These are phyloP conservation scores for Plenodomus biglobosus DNA, from an alignment of 2,329 filamentous ascomycete genomes.

Conservation along the genomic window DNA sequence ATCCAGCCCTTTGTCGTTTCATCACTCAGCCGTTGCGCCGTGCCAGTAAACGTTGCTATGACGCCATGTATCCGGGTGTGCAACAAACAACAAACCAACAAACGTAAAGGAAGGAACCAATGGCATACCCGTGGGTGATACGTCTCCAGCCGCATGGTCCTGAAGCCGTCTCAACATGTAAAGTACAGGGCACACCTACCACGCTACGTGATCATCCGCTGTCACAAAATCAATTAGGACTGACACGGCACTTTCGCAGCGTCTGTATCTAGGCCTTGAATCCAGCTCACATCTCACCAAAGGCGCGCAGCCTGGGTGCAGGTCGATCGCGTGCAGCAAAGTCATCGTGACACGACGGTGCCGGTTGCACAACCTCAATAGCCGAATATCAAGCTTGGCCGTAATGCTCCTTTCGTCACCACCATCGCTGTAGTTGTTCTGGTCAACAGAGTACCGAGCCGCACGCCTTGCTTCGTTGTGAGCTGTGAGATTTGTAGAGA, in stretches of 20 bases:
- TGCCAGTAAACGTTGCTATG: constrained; percentile 8
- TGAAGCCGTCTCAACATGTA: background rate
- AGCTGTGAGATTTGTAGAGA: background rate
- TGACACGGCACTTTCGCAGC: constrained; percentile 1
- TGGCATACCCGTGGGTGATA: background rate
- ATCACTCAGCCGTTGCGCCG: constrained; percentile 5
- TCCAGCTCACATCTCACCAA: constrained; percentile 1
- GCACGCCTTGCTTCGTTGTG: constrained; percentile 6
- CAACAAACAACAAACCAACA: constrained; percentile 14
- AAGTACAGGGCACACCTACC: background rate
- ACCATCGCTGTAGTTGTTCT: constrained; percentile 2
- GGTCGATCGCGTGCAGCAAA: constrained; percentile 22
- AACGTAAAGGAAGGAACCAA: background rate
- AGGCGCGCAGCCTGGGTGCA: constrained; percentile 13
- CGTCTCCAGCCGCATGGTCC: background rate
- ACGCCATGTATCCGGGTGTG: constrained; percentile 15
- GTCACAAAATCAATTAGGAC: background rate
- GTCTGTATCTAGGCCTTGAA: background rate
- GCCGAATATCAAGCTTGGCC: constrained; percentile 9
- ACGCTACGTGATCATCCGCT: background rate
- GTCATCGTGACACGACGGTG: constrained; percentile 15
- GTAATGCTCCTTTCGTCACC: constrained; percentile 3
- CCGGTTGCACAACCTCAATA: constrained; percentile 11
- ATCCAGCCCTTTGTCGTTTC: constrained; percentile 1
- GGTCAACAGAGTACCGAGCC: constrained; percentile 6